A percentile compares a stretch with the other conserved stretches of the same genome.
Conservation (phyloP, 192 early-diverging fungal genomes). For the Podila minutissima region DNA sequence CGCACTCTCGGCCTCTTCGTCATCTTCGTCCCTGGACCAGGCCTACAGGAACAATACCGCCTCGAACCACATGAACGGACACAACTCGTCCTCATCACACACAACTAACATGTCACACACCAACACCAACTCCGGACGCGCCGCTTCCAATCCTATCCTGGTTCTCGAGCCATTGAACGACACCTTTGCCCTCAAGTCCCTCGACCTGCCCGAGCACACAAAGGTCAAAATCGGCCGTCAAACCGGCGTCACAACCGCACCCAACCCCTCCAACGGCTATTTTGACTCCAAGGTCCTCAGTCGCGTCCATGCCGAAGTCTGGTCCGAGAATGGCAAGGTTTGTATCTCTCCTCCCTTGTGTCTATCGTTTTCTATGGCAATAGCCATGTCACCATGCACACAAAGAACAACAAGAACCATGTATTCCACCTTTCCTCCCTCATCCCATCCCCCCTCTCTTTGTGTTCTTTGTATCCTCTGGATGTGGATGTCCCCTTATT, state of each 20-base stretch:
- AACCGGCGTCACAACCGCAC: constrained; percentile 67
- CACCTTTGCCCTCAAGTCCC: constrained; percentile 57
- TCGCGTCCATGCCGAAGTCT: constrained; percentile 80
- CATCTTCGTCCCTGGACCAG: constrained; percentile 8
- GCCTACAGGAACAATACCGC: not conserved
- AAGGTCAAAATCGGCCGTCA: constrained; percentile 78
- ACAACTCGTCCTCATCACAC: not conserved
- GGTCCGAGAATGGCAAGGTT: constrained; percentile 71
- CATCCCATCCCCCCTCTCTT: no score
- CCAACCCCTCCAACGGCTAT: constrained; percentile 75
- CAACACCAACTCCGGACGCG: constrained; percentile 20
- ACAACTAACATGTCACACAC: constrained; percentile 1
- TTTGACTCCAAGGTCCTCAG: constrained; percentile 89
- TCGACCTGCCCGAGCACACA: constrained; percentile 62
- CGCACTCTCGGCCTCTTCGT: not conserved
- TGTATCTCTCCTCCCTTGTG: not conserved
- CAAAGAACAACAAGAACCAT: not conserved
- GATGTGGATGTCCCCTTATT: no score
- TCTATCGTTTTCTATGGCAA: no score
- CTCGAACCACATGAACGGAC: constrained; percentile 14
- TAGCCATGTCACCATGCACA: not conserved
- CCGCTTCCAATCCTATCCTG: constrained; percentile 43
- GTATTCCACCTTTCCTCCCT: no score
- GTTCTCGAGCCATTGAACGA: constrained; percentile 58
- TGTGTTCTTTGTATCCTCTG: no score